phyloP scores from a whole-genome alignment of 306 rosid species.

The Vigna mungo region DNA sequence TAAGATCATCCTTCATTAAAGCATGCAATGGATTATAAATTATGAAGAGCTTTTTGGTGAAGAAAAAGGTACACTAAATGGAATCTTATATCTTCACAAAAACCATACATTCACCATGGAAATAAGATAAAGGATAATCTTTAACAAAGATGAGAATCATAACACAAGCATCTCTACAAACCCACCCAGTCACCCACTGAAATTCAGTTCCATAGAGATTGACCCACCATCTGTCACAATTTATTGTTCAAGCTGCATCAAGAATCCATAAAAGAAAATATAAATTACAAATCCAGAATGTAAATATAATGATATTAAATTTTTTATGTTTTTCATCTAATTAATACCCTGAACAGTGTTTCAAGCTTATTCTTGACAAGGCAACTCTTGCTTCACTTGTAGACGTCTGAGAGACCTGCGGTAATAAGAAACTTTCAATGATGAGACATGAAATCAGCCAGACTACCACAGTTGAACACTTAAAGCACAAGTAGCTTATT shows the following conservation, averaged over 20 bases:
- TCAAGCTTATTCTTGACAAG: slow-evolving; percentile 90
- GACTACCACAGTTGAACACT: not conserved
- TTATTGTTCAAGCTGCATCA: slow-evolving; percentile 90
- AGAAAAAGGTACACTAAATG: slow-evolving; percentile 40
- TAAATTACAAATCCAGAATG: slow-evolving; percentile 11
- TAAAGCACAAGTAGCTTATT: not conserved
- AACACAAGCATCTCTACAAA: slow-evolving; percentile 56
- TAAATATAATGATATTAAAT: not conserved
- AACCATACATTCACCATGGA: slow-evolving; percentile 60
- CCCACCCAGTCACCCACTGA: slow-evolving; percentile 52
- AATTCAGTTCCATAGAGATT: slow-evolving; percentile 69
- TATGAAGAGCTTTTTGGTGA: slow-evolving; percentile 36
- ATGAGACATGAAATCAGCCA: slow-evolving; percentile 26
- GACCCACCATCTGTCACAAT: slow-evolving; percentile 95
- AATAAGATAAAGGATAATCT: slow-evolving; percentile 50
- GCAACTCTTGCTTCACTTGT: slow-evolving; percentile 83
- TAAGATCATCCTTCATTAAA: slow-evolving; percentile 40
- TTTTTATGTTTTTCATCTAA: slow-evolving; percentile 1
- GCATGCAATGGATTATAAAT: slow-evolving; percentile 44
- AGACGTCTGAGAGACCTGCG: slow-evolving; percentile 84
- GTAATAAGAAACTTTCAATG: slow-evolving; percentile 33
- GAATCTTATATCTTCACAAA: slow-evolving; percentile 45
- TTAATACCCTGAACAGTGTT: slow-evolving; percentile 70
- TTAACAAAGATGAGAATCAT: slow-evolving; percentile 47
- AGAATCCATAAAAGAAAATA: slow-evolving; percentile 25